A percentile compares a stretch with the other conserved stretches of the same genome.
Evolutionary conservation across 2,329 filamentous ascomycete genomes (phyloP).

Genomic region (Parascedosporium putredinis): DNA sequence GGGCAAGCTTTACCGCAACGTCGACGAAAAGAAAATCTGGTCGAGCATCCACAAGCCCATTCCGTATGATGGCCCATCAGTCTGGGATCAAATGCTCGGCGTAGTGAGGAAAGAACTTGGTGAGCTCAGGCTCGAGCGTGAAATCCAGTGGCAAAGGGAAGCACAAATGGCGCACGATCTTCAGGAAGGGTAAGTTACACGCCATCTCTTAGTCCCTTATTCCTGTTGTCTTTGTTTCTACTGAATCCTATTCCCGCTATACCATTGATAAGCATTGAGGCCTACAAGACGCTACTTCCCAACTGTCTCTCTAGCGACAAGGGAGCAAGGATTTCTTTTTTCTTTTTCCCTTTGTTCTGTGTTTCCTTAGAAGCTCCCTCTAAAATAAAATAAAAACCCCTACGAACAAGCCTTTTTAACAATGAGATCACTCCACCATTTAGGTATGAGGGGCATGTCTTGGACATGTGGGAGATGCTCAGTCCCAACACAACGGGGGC

Average conservation of each 20-base stretch:
- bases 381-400: too few species aligned
- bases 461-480: slow-evolving; percentile 17
- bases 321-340: slow-evolving; percentile 11
- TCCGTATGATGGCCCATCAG: slow-evolving; percentile 18
- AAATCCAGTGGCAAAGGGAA: slow-evolving; percentile 23
- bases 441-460: slow-evolving; percentile 14
- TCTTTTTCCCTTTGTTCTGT: not conserved
- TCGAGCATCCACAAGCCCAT: slow-evolving; percentile 30
- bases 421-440: not conserved
- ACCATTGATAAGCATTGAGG: too few species aligned
- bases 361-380: too few species aligned
- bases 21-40: slow-evolving; percentile 64
- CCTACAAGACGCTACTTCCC: too few species aligned
- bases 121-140: slow-evolving; percentile 11
- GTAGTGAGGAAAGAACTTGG: slow-evolving; percentile 14
- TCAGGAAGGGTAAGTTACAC: slow-evolving; percentile 29
- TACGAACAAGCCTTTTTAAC: not conserved
- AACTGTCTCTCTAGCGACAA: too few species aligned
- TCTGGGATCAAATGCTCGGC: slow-evolving; percentile 33
- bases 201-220: not conserved
- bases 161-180: slow-evolving; percentile 31
- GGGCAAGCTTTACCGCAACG: slow-evolving; percentile 58
- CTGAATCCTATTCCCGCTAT: too few species aligned
- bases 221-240: not conserved
- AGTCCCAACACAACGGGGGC: slow-evolving; percentile 27